phyloP scores from a whole-genome alignment of 257 asterid genomes.

The Nicotiana obtusifolia region DNA sequence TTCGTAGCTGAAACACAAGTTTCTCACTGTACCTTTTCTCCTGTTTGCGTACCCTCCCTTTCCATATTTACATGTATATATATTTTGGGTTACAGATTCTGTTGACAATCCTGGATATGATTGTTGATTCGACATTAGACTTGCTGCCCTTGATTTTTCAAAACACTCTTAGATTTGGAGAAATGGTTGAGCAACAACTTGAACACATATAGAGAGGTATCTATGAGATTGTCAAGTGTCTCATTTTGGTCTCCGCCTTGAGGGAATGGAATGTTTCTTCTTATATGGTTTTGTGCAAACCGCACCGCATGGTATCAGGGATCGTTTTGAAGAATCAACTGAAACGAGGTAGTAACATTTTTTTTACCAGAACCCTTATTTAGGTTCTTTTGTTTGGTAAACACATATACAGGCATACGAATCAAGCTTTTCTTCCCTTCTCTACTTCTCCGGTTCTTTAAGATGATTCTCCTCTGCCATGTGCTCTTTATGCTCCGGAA shows the following conservation, averaged over 20 bases:
- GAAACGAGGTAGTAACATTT: constrained; percentile 37
- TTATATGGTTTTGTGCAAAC: not conserved
- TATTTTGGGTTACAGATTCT: constrained; percentile 50
- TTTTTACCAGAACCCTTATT: not conserved
- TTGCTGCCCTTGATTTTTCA: constrained; percentile 78
- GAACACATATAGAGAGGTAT: constrained; percentile 23
- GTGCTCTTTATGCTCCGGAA: not conserved
- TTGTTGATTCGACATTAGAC: constrained; percentile 65
- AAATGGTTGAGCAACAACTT: constrained; percentile 61
- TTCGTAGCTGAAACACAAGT: not conserved
- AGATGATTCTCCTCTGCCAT: not conserved
- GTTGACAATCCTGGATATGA: constrained; percentile 50
- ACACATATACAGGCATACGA: not conserved
- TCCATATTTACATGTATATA: constrained; percentile 9
- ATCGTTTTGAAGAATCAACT: constrained; percentile 53
- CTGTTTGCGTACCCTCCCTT: not conserved
- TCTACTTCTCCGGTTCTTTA: not conserved
- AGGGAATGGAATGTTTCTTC: not conserved
- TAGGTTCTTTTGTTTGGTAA: not conserved
- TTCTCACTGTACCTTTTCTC: not conserved
- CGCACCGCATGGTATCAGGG: constrained; percentile 4
- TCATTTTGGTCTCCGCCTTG: not conserved
- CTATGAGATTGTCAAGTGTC: not conserved
- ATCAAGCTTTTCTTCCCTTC: not conserved
- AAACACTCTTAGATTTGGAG: constrained; percentile 68